phyloP scores from a whole-genome alignment of 768 basidiomycete species.

The Postia placenta region DNA sequence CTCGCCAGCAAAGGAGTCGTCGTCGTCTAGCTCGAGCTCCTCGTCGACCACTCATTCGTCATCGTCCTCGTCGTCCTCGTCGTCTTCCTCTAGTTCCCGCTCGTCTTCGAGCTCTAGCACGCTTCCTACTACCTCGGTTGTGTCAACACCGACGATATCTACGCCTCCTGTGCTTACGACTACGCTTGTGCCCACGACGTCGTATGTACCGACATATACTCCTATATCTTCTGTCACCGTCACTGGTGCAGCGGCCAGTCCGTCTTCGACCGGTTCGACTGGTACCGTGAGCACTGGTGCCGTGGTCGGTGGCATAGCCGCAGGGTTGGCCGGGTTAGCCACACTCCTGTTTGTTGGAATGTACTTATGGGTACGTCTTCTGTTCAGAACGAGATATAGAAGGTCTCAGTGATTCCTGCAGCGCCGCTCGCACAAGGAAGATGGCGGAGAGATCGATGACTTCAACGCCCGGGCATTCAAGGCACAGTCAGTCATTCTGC shows the following conservation, averaged over 20 bases:
- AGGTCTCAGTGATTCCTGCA: not conserved
- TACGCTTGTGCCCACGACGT: not conserved
- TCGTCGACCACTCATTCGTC: constrained; percentile 5
- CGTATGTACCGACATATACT: not conserved
- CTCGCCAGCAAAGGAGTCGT: not conserved
- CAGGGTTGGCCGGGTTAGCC: constrained; percentile 26
- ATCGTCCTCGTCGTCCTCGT: constrained; percentile 1
- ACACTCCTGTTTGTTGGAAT: constrained; percentile 25
- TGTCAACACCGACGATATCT: not conserved
- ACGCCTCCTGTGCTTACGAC: not conserved
- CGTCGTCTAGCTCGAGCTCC: constrained; percentile 1
- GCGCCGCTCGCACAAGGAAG: constrained; percentile 28
- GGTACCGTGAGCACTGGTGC: constrained; percentile 18
- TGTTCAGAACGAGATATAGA: not conserved
- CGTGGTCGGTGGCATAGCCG: constrained; percentile 31
- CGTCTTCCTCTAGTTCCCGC: constrained; percentile 1
- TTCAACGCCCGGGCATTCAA: constrained; percentile 58
- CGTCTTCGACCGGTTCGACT: not conserved
- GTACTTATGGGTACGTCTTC: constrained; percentile 30
- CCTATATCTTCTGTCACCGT: constrained; percentile 1
- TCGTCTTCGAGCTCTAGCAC: not conserved
- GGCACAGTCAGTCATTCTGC: constrained; percentile 54
- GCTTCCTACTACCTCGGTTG: not conserved
- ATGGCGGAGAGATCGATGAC: constrained; percentile 22
- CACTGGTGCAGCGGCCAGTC: constrained; percentile 6